Conservation (phyloP, 2,329 filamentous ascomycete species). For the Penicillium decumbens region DNA sequence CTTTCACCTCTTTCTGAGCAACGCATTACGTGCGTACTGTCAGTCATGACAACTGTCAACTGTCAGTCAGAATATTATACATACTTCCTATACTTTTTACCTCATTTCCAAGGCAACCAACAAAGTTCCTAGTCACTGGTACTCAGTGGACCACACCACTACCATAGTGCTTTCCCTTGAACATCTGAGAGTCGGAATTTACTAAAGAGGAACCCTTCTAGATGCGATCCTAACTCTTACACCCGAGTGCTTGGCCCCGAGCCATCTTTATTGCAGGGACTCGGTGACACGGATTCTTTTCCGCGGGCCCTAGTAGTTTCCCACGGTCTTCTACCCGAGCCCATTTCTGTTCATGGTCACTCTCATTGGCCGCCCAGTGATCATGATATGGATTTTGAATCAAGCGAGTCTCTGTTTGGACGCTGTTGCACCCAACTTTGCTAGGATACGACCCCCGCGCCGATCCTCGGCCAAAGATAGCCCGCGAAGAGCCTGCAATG, state of each 20-base stretch:
- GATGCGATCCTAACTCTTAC: background rate
- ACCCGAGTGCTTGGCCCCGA: no score
- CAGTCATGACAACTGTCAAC: no score
- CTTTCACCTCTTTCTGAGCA: background rate
- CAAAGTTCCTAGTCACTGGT: background rate
- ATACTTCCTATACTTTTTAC: background rate
- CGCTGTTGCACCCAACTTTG: background rate
- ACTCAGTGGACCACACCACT: background rate
- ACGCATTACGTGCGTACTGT: background rate
- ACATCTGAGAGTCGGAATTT: background rate
- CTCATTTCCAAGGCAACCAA: background rate
- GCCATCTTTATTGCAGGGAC: no score
- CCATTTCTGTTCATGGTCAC: background rate
- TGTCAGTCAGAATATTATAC: background rate
- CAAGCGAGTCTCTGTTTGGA: slow-evolving; percentile 3
- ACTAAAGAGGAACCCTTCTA: background rate
- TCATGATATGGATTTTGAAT: slow-evolving; percentile 1
- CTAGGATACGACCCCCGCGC: slow-evolving; percentile 8
- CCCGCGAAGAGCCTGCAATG: background rate
- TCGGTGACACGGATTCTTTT: slow-evolving; percentile 22
- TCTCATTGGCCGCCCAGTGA: slow-evolving; percentile 9
- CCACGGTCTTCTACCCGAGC: slow-evolving; percentile 13
- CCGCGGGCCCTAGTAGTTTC: slow-evolving; percentile 9
- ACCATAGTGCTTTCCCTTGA: background rate
- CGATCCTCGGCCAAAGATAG: slow-evolving; percentile 17